phyloP scores from a whole-genome alignment of 495 filamentous ascomycete genomes.

The Podospora bellae-mahoneyi region DNA sequence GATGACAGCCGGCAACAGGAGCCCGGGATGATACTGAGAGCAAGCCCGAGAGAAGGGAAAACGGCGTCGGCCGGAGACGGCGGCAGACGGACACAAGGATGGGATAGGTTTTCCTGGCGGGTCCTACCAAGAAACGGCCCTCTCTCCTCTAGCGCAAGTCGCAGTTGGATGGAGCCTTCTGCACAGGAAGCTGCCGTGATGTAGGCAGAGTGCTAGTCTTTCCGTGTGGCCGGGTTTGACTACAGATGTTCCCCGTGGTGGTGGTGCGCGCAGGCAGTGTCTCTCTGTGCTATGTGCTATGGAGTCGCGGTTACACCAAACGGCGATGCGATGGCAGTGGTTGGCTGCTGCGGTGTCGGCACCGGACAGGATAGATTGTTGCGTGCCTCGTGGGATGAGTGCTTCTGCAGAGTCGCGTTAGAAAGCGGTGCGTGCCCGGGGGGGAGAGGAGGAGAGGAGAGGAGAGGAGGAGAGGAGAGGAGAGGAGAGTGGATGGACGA shows the following conservation, averaged over 20 bases:
- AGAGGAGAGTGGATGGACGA: conserved; percentile 15
- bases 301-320: conserved; percentile 35
- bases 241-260: conserved; percentile 14
- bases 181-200: background rate
- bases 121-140: background rate
- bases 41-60: conserved; percentile 27
- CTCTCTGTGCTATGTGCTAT: conserved; percentile 27
- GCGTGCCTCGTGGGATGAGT: conserved; percentile 25
- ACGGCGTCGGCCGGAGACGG: conserved; percentile 8
- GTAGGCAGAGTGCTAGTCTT: conserved; percentile 11
- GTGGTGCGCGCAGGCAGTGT: conserved; percentile 21
- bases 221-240: conserved; percentile 30
- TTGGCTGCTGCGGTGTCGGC: conserved; percentile 32
- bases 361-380: conserved; percentile 32
- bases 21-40: conserved; percentile 1
- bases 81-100: conserved; percentile 18
- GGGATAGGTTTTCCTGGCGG: conserved; percentile 17
- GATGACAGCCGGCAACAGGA: conserved; percentile 21
- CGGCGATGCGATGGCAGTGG: conserved; percentile 28
- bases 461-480: too few relatives aligned
- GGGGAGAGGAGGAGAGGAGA: background rate
- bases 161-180: background rate
- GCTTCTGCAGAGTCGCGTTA: conserved; percentile 41
- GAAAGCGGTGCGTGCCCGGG: conserved; percentile 24
- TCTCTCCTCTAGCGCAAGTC: background rate